A percentile compares a stretch with the other conserved stretches of the same genome.
phyloP scores from a whole-genome alignment of 768 basidiomycete species.

The Phanerochaete carnosa region DNA sequence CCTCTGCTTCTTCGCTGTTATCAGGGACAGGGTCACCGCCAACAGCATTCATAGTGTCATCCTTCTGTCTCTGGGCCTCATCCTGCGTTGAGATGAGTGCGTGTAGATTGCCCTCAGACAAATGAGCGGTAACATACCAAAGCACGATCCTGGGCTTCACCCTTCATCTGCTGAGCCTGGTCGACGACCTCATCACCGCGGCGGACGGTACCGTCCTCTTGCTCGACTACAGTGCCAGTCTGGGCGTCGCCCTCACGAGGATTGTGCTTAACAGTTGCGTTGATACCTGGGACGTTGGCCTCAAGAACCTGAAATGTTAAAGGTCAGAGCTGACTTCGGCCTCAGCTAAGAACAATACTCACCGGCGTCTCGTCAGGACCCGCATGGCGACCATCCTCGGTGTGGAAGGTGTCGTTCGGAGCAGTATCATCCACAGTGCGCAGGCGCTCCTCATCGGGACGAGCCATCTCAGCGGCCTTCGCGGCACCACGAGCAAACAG shows the following conservation, averaged over 20 bases:
- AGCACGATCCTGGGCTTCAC: slow-evolving; percentile 11
- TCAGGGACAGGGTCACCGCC: slow-evolving; percentile 26
- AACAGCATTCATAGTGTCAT: slow-evolving; percentile 18
- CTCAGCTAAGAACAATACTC: neutral
- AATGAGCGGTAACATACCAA: neutral
- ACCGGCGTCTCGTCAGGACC: slow-evolving; percentile 45
- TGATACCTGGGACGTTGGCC: slow-evolving; percentile 42
- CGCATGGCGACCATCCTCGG: slow-evolving; percentile 38
- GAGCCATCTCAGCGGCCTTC: slow-evolving; percentile 66
- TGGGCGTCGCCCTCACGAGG: slow-evolving; percentile 41
- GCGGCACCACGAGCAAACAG: slow-evolving; percentile 71
- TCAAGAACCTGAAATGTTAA: slow-evolving; percentile 29
- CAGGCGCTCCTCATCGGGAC: slow-evolving; percentile 63
- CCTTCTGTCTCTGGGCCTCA: slow-evolving; percentile 19
- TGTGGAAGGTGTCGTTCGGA: slow-evolving; percentile 63
- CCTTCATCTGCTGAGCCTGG: slow-evolving; percentile 16
- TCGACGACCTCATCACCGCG: slow-evolving; percentile 23
- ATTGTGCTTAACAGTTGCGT: slow-evolving; percentile 43
- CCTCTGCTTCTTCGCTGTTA: slow-evolving; percentile 29
- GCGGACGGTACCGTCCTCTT: slow-evolving; percentile 32
- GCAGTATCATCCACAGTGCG: slow-evolving; percentile 67
- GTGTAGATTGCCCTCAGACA: neutral
- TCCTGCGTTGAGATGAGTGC: slow-evolving; percentile 2
- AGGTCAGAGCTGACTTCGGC: neutral
- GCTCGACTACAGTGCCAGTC: slow-evolving; percentile 32